These are phyloP conservation scores for Gymnopus androsaceus DNA, from an alignment of 1,284 basidiomycete genomes.

Conservation along the genomic window DNA sequence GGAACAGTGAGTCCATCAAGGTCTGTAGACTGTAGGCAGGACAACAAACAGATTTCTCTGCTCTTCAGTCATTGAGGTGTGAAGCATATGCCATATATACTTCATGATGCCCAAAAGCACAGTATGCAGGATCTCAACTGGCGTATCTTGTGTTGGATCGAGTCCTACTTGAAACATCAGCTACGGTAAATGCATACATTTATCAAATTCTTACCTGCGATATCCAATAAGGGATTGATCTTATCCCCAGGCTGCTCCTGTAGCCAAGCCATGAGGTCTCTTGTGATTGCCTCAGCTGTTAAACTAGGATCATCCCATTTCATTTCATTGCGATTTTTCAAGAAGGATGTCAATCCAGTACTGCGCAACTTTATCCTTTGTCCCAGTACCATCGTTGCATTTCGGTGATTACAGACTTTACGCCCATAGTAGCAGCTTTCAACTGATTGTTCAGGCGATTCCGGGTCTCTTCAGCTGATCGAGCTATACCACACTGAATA, in stretches of 20 bases:
- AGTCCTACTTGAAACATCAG: conserved; percentile 34
- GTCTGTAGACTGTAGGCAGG: conserved; percentile 32
- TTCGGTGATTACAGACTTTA: conserved; percentile 16
- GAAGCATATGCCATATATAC: conserved; percentile 37
- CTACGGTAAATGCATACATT: conserved; percentile 17
- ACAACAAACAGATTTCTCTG: conserved; percentile 25
- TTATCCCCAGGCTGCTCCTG: conserved; percentile 31
- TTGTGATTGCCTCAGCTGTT: conserved; percentile 25
- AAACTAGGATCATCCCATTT: conserved; percentile 23
- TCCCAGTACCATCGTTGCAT: conserved; percentile 31
- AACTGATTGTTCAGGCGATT: conserved; percentile 25
- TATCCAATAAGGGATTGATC: conserved; percentile 23
- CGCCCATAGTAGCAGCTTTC: conserved; percentile 20
- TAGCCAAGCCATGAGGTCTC: conserved; percentile 28
- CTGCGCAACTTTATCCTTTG: conserved; percentile 37
- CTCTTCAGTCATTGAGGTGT: conserved; percentile 25
- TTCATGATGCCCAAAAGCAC: conserved; percentile 39
- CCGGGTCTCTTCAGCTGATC: conserved; percentile 24
- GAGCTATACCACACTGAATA: not conserved
- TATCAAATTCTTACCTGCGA: conserved; percentile 1
- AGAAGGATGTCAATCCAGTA: conserved; percentile 35
- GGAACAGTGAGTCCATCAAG: conserved; percentile 34
- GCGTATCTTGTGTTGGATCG: conserved; percentile 35
- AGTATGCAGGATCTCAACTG: conserved; percentile 43
- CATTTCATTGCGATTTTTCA: conserved; percentile 22